A percentile compares a stretch with the other conserved stretches of the same genome.
Evolutionary conservation across 2,329 filamentous ascomycete genomes (phyloP).

Genomic region (Colletotrichum spinosum): DNA sequence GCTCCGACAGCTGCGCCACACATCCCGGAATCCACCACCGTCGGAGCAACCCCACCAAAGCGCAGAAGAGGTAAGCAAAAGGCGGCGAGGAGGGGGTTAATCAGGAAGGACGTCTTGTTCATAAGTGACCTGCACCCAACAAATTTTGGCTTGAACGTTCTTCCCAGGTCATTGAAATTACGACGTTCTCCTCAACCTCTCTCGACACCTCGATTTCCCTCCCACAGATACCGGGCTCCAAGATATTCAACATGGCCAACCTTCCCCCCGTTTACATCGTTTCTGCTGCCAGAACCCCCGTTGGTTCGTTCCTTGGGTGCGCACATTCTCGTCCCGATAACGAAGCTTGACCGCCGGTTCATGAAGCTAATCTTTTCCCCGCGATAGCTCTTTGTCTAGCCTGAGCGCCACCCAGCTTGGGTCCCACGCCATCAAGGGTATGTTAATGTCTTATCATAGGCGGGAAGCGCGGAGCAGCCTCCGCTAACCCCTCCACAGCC

Average conservation of each 20-base stretch:
- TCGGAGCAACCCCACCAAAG: slow-evolving; percentile 35
- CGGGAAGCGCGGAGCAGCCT: slow-evolving; percentile 19
- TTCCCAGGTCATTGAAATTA: slow-evolving; percentile 18
- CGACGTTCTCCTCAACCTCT: slow-evolving; percentile 8
- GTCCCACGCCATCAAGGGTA: slow-evolving; percentile 92
- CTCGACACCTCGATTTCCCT: neutral
- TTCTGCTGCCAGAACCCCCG: slow-evolving; percentile 87
- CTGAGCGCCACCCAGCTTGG: slow-evolving; percentile 89
- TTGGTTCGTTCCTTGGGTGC: slow-evolving; percentile 95
- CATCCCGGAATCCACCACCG: slow-evolving; percentile 13
- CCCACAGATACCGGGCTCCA: slow-evolving; percentile 1
- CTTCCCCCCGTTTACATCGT: slow-evolving; percentile 95
- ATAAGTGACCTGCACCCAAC: slow-evolving; percentile 31
- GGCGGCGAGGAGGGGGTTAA: slow-evolving; percentile 19
- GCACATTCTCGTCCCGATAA: slow-evolving; percentile 33
- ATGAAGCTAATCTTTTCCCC: slow-evolving; percentile 20
- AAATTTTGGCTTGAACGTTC: slow-evolving; percentile 19
- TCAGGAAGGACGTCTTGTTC: slow-evolving; percentile 20
- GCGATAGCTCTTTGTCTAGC: slow-evolving; percentile 83
- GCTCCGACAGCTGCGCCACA: slow-evolving; percentile 35
- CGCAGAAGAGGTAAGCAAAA: slow-evolving; percentile 18
- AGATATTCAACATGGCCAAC: slow-evolving; percentile 72
- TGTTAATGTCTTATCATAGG: slow-evolving; percentile 39
- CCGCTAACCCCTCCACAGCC: slow-evolving; percentile 52
- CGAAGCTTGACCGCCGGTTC: slow-evolving; percentile 29